Evolutionary conservation across 1,139 yeast species (phyloP).

Genomic region (Blastobotrys illinoisensis): DNA sequence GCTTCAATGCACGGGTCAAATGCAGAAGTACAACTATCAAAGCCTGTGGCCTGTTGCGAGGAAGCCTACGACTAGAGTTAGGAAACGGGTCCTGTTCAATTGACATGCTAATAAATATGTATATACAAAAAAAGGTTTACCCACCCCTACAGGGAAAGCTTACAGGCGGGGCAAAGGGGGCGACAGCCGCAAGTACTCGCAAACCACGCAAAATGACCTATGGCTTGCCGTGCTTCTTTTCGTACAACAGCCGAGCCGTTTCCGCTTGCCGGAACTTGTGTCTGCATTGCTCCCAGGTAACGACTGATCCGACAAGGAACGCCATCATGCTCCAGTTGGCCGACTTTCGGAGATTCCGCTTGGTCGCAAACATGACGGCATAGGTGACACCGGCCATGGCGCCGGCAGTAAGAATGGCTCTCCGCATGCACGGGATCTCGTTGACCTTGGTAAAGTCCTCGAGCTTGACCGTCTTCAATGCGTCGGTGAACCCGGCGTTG

Average conservation of each 20-base stretch:
- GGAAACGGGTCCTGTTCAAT: not conserved
- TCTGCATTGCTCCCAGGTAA: slow-evolving; percentile 93
- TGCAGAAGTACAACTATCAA: not conserved
- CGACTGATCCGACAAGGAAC: slow-evolving; percentile 68
- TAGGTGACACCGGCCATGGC: slow-evolving; percentile 80
- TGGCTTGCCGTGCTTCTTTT: not conserved
- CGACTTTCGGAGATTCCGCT: slow-evolving; percentile 56
- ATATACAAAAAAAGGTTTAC: not conserved
- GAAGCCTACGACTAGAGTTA: not conserved
- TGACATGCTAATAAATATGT: not conserved
- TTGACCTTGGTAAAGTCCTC: slow-evolving; percentile 58
- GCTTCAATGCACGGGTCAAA: not conserved
- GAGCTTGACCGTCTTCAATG: slow-evolving; percentile 21
- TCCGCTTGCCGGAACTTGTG: slow-evolving; percentile 44
- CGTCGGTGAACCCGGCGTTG: slow-evolving; percentile 21
- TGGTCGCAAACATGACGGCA: slow-evolving; percentile 53
- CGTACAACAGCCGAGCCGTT: slow-evolving; percentile 7
- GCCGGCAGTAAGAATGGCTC: slow-evolving; percentile 81
- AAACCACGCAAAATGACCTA: not conserved
- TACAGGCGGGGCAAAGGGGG: not conserved
- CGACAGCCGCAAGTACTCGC: not conserved
- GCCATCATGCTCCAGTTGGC: slow-evolving; percentile 84
- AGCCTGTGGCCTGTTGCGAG: not conserved
- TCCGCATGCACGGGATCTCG: slow-evolving; percentile 82
- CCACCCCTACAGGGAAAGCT: not conserved